Conservation (phyloP, 2,329 filamentous ascomycete species). For the Monilinia fructigena region DNA sequence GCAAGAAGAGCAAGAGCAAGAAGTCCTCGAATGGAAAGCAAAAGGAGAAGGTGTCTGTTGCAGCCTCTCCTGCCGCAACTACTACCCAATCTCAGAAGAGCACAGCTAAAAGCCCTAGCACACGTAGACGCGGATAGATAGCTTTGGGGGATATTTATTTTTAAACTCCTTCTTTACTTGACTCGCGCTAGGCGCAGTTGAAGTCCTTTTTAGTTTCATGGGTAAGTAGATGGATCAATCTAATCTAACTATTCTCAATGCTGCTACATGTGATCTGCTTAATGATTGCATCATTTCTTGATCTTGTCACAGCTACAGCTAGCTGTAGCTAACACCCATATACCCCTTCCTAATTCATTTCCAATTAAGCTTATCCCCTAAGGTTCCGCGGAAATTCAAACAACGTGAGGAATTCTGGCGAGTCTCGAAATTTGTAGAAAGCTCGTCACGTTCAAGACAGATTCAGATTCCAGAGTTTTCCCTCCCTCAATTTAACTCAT, state of each 20-base stretch:
- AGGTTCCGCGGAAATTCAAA: not conserved
- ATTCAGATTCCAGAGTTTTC: too few relatives aligned
- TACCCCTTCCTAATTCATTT: too few relatives aligned
- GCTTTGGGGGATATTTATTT: not conserved
- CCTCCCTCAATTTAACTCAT: not conserved
- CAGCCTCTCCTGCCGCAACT: constrained; percentile 24
- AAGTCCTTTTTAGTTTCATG: constrained; percentile 25
- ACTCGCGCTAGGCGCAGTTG: constrained; percentile 34
- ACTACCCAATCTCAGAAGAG: constrained; percentile 24
- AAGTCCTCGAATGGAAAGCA: constrained; percentile 44
- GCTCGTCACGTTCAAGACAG: not conserved
- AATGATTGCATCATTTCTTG: not conserved
- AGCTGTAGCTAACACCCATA: not conserved
- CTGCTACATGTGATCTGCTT: not conserved
- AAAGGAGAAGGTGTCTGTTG: constrained; percentile 38
- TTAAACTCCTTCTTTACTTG: constrained; percentile 16
- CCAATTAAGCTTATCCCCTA: not conserved
- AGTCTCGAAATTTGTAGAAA: not conserved
- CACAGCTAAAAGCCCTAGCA: constrained; percentile 37
- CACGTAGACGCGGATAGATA: constrained; percentile 38
- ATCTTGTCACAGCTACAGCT: not conserved
- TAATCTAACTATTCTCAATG: not conserved
- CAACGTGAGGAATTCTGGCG: not conserved
- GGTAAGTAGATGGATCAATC: constrained; percentile 8
- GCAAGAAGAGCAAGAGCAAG: constrained; percentile 24